Evolutionary conservation across 495 filamentous ascomycete species (phyloP).

Genomic region (Ramalina peruviana): DNA sequence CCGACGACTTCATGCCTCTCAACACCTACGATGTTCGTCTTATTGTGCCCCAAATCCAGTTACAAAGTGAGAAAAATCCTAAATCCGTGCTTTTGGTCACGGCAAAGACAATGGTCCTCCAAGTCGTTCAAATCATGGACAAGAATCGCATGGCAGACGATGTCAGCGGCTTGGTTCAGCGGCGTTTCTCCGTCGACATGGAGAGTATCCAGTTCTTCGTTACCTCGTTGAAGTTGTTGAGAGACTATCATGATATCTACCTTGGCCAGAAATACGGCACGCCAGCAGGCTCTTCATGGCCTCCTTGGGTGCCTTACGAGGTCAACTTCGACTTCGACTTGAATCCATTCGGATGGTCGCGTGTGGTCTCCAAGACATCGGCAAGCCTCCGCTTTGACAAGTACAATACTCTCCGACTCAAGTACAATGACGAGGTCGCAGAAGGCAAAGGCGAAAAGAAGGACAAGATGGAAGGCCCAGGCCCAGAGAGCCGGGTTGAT

Average conservation of each 20-base stretch:
- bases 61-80: conserved; percentile 94
- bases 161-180: conserved; percentile 87
- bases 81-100: conserved; percentile 87
- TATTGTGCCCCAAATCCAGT: conserved; percentile 91
- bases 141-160: conserved; percentile 83
- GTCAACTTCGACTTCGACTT: conserved; percentile 93
- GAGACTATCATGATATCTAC: conserved; percentile 76
- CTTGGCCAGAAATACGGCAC: conserved; percentile 87
- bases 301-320: conserved; percentile 94
- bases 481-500: conserved; percentile 67
- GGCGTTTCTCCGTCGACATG: conserved; percentile 84
- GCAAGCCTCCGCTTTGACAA: conserved; percentile 92
- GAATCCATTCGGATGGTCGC: conserved; percentile 87
- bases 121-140: conserved; percentile 94
- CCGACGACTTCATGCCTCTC: conserved; percentile 80
- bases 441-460: conserved; percentile 34
- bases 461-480: conserved; percentile 19
- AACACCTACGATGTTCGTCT: conserved; percentile 90
- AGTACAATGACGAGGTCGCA: conserved; percentile 90
- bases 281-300: conserved; percentile 73
- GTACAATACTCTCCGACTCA: conserved; percentile 91
- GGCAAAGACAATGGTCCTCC: conserved; percentile 91
- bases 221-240: conserved; percentile 78
- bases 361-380: conserved; percentile 89
- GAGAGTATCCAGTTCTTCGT: conserved; percentile 97